These are phyloP conservation scores for Cylindrotheca fusiformis DNA, from an alignment of 108 stramenopile genomes.

Conservation along the genomic window DNA sequence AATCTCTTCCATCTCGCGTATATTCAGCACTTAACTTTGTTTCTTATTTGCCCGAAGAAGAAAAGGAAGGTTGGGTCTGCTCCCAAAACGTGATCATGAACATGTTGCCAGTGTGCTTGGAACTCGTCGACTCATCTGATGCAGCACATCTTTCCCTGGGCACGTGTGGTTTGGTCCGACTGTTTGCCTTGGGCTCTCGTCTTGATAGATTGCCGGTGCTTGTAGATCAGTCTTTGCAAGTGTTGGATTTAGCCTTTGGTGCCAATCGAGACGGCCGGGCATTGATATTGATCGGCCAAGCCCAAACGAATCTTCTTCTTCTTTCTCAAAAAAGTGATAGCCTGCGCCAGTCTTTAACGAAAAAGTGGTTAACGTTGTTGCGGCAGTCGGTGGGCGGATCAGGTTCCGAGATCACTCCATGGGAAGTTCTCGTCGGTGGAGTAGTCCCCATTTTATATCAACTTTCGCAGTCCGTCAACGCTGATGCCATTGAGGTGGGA, in stretches of 20 bases:
- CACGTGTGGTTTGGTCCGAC: not conserved
- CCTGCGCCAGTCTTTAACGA: not conserved
- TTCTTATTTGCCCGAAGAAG: not conserved
- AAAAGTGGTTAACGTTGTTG: slow-evolving; percentile 6
- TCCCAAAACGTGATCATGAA: not conserved
- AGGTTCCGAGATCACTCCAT: not conserved
- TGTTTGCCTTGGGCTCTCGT: not conserved
- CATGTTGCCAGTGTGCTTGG: slow-evolving; percentile 3
- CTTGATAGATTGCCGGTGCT: not conserved
- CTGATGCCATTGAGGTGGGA: slow-evolving; percentile 57
- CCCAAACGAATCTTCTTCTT: not conserved
- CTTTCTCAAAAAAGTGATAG: not conserved
- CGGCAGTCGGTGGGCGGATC: not conserved
- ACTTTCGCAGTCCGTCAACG: slow-evolving; percentile 31
- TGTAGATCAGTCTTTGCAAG: not conserved
- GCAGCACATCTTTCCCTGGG: slow-evolving; percentile 1
- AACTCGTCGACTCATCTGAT: slow-evolving; percentile 15
- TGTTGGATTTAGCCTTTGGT: slow-evolving; percentile 3
- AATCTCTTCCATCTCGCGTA: slow-evolving; percentile 1
- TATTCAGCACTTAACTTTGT: slow-evolving; percentile 1
- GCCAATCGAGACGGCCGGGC: slow-evolving; percentile 1
- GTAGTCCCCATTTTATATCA: slow-evolving; percentile 52
- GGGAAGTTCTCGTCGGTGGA: slow-evolving; percentile 46
- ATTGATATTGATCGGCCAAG: slow-evolving; percentile 4
- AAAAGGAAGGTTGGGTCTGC: slow-evolving; percentile 1